Evolutionary conservation across 2,329 filamentous ascomycete genomes (phyloP).

Genomic region (Colletotrichum australisinense): DNA sequence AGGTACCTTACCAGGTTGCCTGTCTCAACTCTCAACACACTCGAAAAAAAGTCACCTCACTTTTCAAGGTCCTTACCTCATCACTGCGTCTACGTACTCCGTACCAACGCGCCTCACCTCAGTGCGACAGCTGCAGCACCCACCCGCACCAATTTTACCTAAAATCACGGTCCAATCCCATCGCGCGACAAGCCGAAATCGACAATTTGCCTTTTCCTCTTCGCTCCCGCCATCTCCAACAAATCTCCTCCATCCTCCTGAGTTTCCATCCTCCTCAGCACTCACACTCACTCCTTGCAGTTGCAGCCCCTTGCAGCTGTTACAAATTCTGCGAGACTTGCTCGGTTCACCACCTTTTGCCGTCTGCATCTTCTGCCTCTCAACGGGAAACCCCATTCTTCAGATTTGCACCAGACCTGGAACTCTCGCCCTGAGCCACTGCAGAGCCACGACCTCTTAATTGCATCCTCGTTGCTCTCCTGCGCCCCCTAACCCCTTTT

Average conservation of each 20-base stretch:
- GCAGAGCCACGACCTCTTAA: conserved; percentile 7
- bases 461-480: background rate
- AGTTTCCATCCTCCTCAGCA: background rate
- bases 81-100: background rate
- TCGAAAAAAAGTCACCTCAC: conserved; percentile 1
- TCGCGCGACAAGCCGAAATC: conserved; percentile 30
- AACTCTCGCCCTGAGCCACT: conserved; percentile 1
- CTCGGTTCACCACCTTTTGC: conserved; percentile 22
- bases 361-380: conserved; percentile 5
- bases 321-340: conserved; percentile 19
- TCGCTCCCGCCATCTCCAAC: background rate
- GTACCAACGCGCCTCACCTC: background rate
- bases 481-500: background rate
- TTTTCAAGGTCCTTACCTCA: background rate
- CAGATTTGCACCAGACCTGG: conserved; percentile 6
- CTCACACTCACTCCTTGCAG: background rate
- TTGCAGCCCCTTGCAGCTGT: conserved; percentile 23
- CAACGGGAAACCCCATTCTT: conserved; percentile 4
- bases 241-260: background rate
- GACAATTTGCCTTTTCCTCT: conserved; percentile 19
- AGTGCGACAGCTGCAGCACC: background rate
- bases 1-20: too few species aligned
- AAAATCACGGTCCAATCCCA: conserved; percentile 34
- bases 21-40: background rate
- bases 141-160: conserved; percentile 33